A percentile compares a stretch with the other conserved stretches of the same genome.
Evolutionary conservation across 2,329 filamentous ascomycete genomes (phyloP).

Genomic region (Eutypa lata): DNA sequence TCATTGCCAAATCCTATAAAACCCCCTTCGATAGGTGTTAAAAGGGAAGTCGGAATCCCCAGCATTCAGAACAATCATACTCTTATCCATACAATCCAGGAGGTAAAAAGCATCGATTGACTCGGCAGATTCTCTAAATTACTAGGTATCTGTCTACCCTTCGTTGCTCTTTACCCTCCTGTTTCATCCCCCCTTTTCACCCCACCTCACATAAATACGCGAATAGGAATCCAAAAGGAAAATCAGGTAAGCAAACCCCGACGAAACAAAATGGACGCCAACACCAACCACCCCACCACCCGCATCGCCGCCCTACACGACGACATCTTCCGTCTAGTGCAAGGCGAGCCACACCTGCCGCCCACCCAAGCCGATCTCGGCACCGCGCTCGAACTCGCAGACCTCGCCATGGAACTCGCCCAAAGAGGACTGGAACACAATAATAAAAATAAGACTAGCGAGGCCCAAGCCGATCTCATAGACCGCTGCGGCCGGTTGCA

Average conservation of each 20-base stretch:
- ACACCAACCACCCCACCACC: not conserved
- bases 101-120: not conserved
- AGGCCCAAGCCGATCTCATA: not conserved
- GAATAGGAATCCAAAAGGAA: too few relatives aligned
- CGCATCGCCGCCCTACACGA: not conserved
- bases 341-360: not conserved
- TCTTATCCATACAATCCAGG: too few relatives aligned
- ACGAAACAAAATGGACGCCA: not conserved
- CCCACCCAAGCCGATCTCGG: not conserved
- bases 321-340: not conserved
- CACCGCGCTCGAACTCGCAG: not conserved
- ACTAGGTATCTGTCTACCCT: not conserved
- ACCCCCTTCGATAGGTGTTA: too few relatives aligned
- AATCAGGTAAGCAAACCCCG: too few relatives aligned
- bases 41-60: too few relatives aligned
- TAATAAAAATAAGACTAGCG: too few relatives aligned
- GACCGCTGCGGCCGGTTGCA: not conserved
- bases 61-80: not conserved
- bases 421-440: not conserved
- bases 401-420: not conserved
- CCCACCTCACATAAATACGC: too few relatives aligned
- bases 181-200: too few relatives aligned
- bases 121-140: not conserved
- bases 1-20: too few relatives aligned
- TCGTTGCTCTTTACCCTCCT: not conserved